Evolutionary conservation across 257 asterid species (phyloP).

Genomic region (Scutellaria barbata): DNA sequence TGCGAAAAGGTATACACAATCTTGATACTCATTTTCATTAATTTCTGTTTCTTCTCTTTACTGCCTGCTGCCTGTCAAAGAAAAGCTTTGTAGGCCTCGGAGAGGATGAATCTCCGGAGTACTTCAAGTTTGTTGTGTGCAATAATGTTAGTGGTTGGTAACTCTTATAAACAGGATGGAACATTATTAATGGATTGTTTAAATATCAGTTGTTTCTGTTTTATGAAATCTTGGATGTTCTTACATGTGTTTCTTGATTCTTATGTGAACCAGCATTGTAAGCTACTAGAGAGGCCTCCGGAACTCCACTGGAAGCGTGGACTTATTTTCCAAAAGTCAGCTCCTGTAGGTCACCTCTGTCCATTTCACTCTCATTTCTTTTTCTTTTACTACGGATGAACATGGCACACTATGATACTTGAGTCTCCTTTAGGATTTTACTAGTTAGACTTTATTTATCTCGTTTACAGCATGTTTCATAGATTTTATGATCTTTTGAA

Average conservation of each 20-base stretch:
- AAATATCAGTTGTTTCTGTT: neutral
- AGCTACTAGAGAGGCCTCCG: constrained; percentile 92
- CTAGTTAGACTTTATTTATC: constrained; percentile 27
- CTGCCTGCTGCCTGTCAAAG: constrained; percentile 5
- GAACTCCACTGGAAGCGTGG: constrained; percentile 86
- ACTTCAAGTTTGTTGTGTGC: neutral
- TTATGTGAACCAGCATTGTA: constrained; percentile 67
- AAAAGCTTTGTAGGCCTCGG: constrained; percentile 21
- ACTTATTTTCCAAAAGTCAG: constrained; percentile 69
- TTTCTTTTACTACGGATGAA: constrained; percentile 4
- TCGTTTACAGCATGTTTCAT: constrained; percentile 1
- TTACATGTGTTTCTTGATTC: constrained; percentile 30
- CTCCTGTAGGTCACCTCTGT: constrained; percentile 67
- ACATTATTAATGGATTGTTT: constrained; percentile 25
- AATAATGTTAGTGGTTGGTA: constrained; percentile 18
- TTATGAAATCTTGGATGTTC: constrained; percentile 24
- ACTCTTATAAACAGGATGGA: constrained; percentile 21
- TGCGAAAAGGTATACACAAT: constrained; percentile 70
- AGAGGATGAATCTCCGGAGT: constrained; percentile 20
- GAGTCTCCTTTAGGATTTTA: constrained; percentile 30
- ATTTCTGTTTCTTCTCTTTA: constrained; percentile 7
- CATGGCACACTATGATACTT: constrained; percentile 20
- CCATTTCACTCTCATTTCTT: constrained; percentile 1
- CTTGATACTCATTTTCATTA: neutral
- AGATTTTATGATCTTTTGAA: constrained; percentile 11